A percentile compares a stretch with the other conserved stretches of the same genome.
These are phyloP conservation scores for Ceratobasidium sp. DNA, from an alignment of 1,284 basidiomycete species.

Conservation along the genomic window DNA sequence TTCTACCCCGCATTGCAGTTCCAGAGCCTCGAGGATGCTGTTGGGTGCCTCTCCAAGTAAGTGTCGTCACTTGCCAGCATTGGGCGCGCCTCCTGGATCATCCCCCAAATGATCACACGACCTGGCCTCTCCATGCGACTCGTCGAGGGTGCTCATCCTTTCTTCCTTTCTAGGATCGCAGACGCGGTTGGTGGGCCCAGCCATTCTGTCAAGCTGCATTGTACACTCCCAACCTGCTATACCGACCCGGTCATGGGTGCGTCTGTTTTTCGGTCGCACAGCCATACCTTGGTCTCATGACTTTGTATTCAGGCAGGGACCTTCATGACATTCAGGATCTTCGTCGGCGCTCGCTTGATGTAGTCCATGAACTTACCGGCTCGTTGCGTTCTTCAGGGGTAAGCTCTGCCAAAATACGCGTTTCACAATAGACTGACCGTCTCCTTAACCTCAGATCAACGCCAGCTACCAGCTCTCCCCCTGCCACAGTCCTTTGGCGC, in stretches of 20 bases:
- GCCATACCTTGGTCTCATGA: slow-evolving; percentile 10
- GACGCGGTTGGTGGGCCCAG: slow-evolving; percentile 23
- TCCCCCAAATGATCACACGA: slow-evolving; percentile 24
- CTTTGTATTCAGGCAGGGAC: slow-evolving; percentile 40
- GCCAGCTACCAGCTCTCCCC: slow-evolving; percentile 43
- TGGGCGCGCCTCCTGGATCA: neutral
- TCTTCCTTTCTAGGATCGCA: slow-evolving; percentile 21
- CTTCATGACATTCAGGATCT: slow-evolving; percentile 72
- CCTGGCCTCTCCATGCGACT: neutral
- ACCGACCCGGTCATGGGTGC: slow-evolving; percentile 31
- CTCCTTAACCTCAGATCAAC: slow-evolving; percentile 34
- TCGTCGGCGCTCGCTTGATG: slow-evolving; percentile 65
- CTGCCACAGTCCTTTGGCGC: slow-evolving; percentile 42
- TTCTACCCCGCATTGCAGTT: slow-evolving; percentile 30
- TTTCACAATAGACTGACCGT: neutral
- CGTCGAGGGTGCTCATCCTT: slow-evolving; percentile 17
- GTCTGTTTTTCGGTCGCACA: slow-evolving; percentile 7
- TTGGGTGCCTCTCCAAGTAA: slow-evolving; percentile 35
- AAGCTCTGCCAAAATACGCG: slow-evolving; percentile 45
- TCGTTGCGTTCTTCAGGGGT: slow-evolving; percentile 68
- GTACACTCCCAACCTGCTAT: slow-evolving; percentile 33
- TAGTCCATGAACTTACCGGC: slow-evolving; percentile 68
- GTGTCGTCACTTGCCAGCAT: slow-evolving; percentile 17
- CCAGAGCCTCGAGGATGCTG: slow-evolving; percentile 25
- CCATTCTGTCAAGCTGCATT: slow-evolving; percentile 34